Percentiles rank a stretch among this genome's conserved stretches.
These are phyloP conservation scores for Davidsoniella neocaledoniae DNA, from an alignment of 2,329 filamentous ascomycete genomes.

Conservation along the genomic window DNA sequence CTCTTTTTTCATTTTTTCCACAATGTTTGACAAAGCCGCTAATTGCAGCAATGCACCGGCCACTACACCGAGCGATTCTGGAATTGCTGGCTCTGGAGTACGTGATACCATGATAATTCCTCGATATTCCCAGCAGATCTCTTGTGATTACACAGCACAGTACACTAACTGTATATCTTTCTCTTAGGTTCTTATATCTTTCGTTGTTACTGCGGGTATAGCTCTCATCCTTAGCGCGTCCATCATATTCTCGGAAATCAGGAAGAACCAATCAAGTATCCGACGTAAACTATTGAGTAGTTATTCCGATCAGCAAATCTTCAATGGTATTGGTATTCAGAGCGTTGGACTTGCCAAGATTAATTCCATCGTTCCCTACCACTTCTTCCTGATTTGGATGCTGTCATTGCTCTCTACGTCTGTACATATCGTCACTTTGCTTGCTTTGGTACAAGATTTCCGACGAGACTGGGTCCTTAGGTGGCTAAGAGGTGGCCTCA, in stretches of 20 bases:
- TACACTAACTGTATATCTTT: background rate
- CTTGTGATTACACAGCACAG: background rate
- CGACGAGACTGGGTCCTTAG: slow-evolving; percentile 48
- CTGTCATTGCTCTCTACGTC: slow-evolving; percentile 46
- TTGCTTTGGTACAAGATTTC: slow-evolving; percentile 50
- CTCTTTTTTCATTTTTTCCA: background rate
- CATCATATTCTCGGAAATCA: slow-evolving; percentile 38
- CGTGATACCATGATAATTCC: background rate
- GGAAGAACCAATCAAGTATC: slow-evolving; percentile 32
- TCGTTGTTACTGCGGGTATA: slow-evolving; percentile 45
- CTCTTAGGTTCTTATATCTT: slow-evolving; percentile 42
- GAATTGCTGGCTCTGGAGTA: slow-evolving; percentile 13
- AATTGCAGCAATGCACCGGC: slow-evolving; percentile 29
- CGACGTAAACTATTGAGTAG: slow-evolving; percentile 46
- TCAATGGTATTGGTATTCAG: slow-evolving; percentile 54
- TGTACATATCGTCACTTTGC: slow-evolving; percentile 46
- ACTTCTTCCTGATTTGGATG: slow-evolving; percentile 59
- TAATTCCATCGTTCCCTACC: slow-evolving; percentile 43
- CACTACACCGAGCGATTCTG: slow-evolving; percentile 22
- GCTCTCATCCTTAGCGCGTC: slow-evolving; percentile 37
- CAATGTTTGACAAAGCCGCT: slow-evolving; percentile 13
- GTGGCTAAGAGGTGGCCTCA: slow-evolving; percentile 48
- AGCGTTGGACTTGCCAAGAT: slow-evolving; percentile 44
- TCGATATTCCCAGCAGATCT: background rate
- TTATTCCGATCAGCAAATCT: slow-evolving; percentile 51